Base-by-base conservation (phyloP, 306 rosid species). In the Citrullus amarus region DNA sequence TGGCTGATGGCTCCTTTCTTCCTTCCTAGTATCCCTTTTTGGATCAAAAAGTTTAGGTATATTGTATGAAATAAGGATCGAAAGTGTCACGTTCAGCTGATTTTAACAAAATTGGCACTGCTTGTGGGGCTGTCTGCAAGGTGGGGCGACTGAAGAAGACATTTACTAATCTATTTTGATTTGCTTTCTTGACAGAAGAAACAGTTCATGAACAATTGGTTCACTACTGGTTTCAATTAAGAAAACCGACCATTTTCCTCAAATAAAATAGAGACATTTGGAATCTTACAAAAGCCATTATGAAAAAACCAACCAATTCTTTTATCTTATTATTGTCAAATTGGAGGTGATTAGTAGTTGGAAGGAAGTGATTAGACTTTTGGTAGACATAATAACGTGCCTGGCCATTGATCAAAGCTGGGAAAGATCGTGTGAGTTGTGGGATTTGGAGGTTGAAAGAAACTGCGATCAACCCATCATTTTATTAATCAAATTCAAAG, bases 81-180 rank as follows among this genome's bases (percentile, higher is more conserved):
- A 55, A 81, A 72, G 83, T 41, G 78, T 83, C 88, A 89, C 83
- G 85, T 88, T 89, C 77, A 38, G 41, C 39, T 79, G 87, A 86
- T 84, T 86, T 86, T 74, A 51, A 62, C 84, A 78, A 84, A 82
- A 82, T 85, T 86, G 93, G 88, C 85, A 85, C 79, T 56, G 81
- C 79, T 71, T 59, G 87, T 85, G 88, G 89, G 86, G 88, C 44
- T 70, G 78, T 44, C 81, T 85, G 63, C 78, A 82, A 83, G 80
- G 81, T 82, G 71, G 79, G 77, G 75, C 41, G 81, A 76, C 77
- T 79, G 84, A 71, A 75, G 73, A 71, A 44, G 80, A 78, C 67
- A 59, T 70, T 75, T 77, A 82, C 81, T 38, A 65, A 25, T 22
- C 50, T 81, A 54, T 34, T 25, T 59, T 59, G 80, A 44, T 43